phyloP scores from a whole-genome alignment of 306 rosid genomes.

The Vicia villosa region DNA sequence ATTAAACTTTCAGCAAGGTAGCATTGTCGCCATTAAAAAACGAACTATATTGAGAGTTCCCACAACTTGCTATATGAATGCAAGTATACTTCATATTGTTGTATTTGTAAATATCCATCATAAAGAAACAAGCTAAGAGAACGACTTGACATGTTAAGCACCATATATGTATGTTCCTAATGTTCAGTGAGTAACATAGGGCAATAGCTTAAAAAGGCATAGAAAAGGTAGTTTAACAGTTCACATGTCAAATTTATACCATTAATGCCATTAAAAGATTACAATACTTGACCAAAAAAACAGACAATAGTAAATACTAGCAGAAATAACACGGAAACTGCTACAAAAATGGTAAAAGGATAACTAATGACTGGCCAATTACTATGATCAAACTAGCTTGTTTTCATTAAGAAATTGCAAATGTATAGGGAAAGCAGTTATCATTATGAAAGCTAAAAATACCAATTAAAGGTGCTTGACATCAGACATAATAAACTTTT shows the following conservation, averaged over 20 bases:
- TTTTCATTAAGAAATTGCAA: not conserved
- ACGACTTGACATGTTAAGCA: not conserved
- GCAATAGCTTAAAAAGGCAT: not conserved
- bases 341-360: not conserved
- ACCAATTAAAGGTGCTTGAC: not conserved
- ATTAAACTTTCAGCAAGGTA: not conserved
- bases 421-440: conserved; percentile 4
- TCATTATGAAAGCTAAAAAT: not conserved
- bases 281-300: not conserved
- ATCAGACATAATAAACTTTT: not conserved
- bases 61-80: too few species aligned
- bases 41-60: not conserved
- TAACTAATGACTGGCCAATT: conserved; percentile 7
- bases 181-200: not conserved
- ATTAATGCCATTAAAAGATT: not conserved
- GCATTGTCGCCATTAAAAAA: conserved; percentile 15
- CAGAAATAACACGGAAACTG: not conserved
- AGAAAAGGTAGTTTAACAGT: not conserved
- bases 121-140: not conserved
- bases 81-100: too few species aligned
- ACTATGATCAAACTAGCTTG: conserved; percentile 9
- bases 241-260: not conserved
- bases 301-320: not conserved
- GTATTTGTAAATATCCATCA: too few species aligned
- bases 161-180: not conserved